Evolutionary conservation across 192 early-diverging fungal genomes (phyloP), one percentile per base, ranked within the genome.

Genomic region (Phycomyces nitens): DNA sequence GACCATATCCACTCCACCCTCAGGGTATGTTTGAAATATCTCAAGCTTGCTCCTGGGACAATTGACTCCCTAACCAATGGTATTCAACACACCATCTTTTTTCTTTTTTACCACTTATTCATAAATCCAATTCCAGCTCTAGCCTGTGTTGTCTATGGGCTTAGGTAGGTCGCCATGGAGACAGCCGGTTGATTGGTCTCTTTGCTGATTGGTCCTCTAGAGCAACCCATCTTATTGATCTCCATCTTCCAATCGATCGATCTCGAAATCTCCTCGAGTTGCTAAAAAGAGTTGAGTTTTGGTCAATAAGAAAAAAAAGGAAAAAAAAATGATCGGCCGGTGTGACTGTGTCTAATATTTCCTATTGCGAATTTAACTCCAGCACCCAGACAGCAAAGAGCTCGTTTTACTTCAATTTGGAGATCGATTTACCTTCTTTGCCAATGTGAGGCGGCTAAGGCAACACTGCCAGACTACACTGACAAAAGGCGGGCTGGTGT

Each of bases 81-180:
- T 67, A 60, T 43, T 21, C 15, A 51, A 34, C 5, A 58, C n/a
- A 12, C 22, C 22, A 18, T 58, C 14, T 40, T 58, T 58, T 23
- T 21, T 58, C 38, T 12, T n/a, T 56, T 43, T 14, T 21, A 43
- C 16, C 15, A 26, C 11, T 23, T 49, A 26, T 47, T 60, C 16
- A 60, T 60, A 49, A 39, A 22, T 47, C 7, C 21, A 39, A 43
- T 43, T 22, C 5, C 52, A 70, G 68, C 55, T 62, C 51, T 70
- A 47, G 54, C 60, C 34, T 52, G 62, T 49, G 69, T 65, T 55
- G 57, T 57, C 23, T n/a, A 53, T 5, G 62, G 56, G 14, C 51
- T 64, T 57, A 52, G 68, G 68, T 70, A 70, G 44, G 44, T 34
- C n/a, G n/a, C n/a, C n/a, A n/a, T n/a, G n/a, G n/a, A n/a, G n/a